These are phyloP conservation scores for Colletotrichum truncatum DNA, from an alignment of 2,329 filamentous ascomycete species.

Conservation along the genomic window DNA sequence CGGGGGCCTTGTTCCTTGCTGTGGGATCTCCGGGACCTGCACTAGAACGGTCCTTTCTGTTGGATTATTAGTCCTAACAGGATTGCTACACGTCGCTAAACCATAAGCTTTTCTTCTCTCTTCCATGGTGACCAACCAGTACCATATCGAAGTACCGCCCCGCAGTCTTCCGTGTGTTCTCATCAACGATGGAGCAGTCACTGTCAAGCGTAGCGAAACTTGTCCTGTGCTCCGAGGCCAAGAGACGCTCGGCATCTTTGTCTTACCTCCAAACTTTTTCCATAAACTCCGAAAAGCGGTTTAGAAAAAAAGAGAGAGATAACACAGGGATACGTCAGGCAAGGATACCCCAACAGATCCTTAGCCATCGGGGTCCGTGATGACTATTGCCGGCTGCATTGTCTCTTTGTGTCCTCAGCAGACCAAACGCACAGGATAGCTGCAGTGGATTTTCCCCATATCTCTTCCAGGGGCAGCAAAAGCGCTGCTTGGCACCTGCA, in stretches of 20 bases:
- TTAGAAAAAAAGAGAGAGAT: not conserved
- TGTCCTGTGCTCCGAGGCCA: not conserved
- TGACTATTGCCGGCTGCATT: constrained; percentile 1
- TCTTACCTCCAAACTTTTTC: not conserved
- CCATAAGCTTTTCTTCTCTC: too few relatives aligned
- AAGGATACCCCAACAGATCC: constrained; percentile 19
- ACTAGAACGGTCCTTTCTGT: constrained; percentile 8
- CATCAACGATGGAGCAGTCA: not conserved
- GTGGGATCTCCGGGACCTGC: constrained; percentile 19
- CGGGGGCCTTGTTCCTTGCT: constrained; percentile 3
- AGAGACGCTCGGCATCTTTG: not conserved
- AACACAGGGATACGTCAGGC: not conserved
- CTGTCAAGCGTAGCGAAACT: not conserved
- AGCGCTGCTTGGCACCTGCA: not conserved
- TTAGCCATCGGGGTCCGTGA: not conserved
- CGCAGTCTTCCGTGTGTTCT: not conserved
- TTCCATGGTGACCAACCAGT: too few relatives aligned
- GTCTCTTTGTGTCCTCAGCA: constrained; percentile 11
- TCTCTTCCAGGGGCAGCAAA: not conserved
- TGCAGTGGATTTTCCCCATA: not conserved
- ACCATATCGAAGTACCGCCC: not conserved
- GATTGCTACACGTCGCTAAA: not conserved
- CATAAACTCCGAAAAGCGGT: not conserved
- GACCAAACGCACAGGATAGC: not conserved
- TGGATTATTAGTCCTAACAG: not conserved